Evolutionary conservation across 805 yeast species (phyloP).

Genomic region (Barnettozyma botsteinii): DNA sequence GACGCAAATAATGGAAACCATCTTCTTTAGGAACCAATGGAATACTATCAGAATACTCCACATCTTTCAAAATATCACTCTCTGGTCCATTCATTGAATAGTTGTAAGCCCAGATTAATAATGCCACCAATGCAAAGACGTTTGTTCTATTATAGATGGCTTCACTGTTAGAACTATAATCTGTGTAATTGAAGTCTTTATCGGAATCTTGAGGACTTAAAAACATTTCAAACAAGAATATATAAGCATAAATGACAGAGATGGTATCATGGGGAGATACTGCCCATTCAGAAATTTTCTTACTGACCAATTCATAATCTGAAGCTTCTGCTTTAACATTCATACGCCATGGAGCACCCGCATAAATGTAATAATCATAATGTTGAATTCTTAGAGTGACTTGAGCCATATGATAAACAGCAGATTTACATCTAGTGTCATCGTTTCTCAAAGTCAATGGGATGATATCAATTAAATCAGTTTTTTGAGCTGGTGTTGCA

Average conservation of each 20-base stretch:
- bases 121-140: conserved; percentile 27
- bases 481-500: conserved; percentile 19
- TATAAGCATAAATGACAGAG: conserved; percentile 54
- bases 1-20: conserved; percentile 44
- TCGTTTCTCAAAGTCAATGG: conserved; percentile 22
- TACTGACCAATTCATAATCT: conserved; percentile 44
- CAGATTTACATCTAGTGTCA: conserved; percentile 53
- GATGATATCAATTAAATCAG: conserved; percentile 13
- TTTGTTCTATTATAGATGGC: conserved; percentile 37
- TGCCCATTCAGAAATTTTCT: conserved; percentile 50
- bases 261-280: conserved; percentile 41
- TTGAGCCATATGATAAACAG: conserved; percentile 69
- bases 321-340: conserved; percentile 52
- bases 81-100: conserved; percentile 45
- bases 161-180: conserved; percentile 48
- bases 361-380: conserved; percentile 70
- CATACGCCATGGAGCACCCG: conserved; percentile 82
- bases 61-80: conserved; percentile 24
- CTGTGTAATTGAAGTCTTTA: conserved; percentile 35
- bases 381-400: conserved; percentile 66
- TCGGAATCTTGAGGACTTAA: conserved; percentile 44
- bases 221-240: conserved; percentile 57
- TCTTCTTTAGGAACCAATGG: conserved; percentile 36
- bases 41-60: conserved; percentile 15
- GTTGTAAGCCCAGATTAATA: conserved; percentile 47